Evolutionary conservation across 257 asterid species (phyloP).

Genomic region (Solanum sparsipilum): DNA sequence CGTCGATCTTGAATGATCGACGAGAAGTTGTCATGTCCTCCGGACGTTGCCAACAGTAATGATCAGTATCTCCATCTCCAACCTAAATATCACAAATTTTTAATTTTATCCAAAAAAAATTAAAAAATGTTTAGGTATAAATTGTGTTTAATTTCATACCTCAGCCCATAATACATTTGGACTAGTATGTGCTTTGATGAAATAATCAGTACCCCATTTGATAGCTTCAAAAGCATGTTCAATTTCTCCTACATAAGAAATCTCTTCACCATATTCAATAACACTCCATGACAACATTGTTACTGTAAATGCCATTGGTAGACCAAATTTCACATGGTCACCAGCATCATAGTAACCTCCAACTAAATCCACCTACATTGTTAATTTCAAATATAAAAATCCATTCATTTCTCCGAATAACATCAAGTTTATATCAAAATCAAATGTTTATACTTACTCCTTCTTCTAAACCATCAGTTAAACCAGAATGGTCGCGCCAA

Average conservation of each 20-base stretch:
- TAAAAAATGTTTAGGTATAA: not conserved
- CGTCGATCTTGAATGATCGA: conserved; percentile 57
- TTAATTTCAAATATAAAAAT: not conserved
- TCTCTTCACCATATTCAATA: conserved; percentile 23
- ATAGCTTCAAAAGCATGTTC: conserved; percentile 53
- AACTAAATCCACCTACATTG: conserved; percentile 39
- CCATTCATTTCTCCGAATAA: not conserved
- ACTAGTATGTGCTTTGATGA: conserved; percentile 63
- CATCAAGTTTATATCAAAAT: too few relatives aligned
- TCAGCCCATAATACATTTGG: conserved; percentile 56
- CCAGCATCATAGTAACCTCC: conserved; percentile 63
- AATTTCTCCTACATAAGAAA: conserved; percentile 34
- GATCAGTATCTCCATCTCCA: conserved; percentile 78
- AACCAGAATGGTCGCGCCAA: conserved; percentile 28
- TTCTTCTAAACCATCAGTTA: conserved; percentile 26
- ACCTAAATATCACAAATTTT: conserved; percentile 21
- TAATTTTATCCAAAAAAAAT: too few relatives aligned
- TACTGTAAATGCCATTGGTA: conserved; percentile 56
- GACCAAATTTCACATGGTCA: conserved; percentile 45
- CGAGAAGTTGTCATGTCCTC: conserved; percentile 86
- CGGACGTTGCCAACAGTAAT: conserved; percentile 81
- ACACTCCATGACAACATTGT: conserved; percentile 50
- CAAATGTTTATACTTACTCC: not conserved
- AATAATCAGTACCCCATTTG: conserved; percentile 79
- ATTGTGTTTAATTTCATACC: conserved; percentile 8